phyloP scores from a whole-genome alignment of 345 rosid species.

The Ricinus communis region DNA sequence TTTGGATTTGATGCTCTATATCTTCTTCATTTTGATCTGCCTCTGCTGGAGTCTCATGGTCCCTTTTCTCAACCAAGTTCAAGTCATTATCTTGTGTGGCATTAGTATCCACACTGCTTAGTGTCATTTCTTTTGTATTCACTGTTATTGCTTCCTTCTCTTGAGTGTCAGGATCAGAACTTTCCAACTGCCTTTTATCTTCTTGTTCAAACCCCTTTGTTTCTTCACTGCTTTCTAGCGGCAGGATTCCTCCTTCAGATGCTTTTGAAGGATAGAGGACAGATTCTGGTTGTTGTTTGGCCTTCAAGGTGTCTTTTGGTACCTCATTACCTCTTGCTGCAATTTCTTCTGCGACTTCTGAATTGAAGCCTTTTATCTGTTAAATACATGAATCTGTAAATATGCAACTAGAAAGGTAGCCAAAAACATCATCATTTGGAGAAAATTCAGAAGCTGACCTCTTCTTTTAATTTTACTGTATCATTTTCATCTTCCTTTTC shows the following conservation, averaged over 20 bases:
- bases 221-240: conserved; percentile 24
- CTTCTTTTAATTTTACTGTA: conserved; percentile 10
- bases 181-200: conserved; percentile 22
- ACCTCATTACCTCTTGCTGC: conserved; percentile 24
- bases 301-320: conserved; percentile 14
- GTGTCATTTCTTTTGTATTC: conserved; percentile 6
- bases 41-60: conserved; percentile 7
- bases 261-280: conserved; percentile 8
- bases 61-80: conserved; percentile 9
- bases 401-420: not conserved
- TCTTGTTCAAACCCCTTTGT: conserved; percentile 23
- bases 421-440: not conserved
- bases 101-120: conserved; percentile 7
- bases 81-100: conserved; percentile 14
- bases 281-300: conserved; percentile 17
- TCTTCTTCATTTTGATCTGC: conserved; percentile 11
- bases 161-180: conserved; percentile 17
- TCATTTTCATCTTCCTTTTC: conserved; percentile 21
- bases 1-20: not conserved
- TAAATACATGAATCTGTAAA: conserved; percentile 4
- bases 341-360: conserved; percentile 15
- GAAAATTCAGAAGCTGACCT: conserved; percentile 18
- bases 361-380: conserved; percentile 25
- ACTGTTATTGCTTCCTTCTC: conserved; percentile 12
- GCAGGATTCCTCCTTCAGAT: conserved; percentile 10